Percentiles rank a stretch among this genome's conserved stretches.
Conservation (phyloP, 2,329 filamentous ascomycete species). For the Fusarium ramigenum region DNA sequence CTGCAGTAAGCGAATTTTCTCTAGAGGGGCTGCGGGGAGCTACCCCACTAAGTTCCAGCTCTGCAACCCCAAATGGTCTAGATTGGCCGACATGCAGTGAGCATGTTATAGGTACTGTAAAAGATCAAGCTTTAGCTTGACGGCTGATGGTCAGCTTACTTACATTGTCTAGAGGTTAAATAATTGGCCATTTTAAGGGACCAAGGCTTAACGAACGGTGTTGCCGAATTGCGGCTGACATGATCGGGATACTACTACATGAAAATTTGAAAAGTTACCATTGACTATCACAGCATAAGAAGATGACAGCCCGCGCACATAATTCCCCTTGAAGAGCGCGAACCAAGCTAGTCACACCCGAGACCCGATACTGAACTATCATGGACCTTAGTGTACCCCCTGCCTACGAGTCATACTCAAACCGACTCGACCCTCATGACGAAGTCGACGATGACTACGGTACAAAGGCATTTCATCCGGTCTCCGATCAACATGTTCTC, state of each 20-base stretch:
- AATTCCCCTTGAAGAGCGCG: background rate
- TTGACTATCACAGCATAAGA: background rate
- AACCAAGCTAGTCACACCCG: background rate
- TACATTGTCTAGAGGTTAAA: background rate
- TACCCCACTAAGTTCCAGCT: background rate
- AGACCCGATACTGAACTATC: background rate
- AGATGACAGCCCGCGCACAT: background rate
- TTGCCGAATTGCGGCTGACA: conserved; percentile 3
- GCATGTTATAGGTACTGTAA: background rate
- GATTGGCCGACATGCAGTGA: background rate
- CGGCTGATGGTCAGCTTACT: background rate
- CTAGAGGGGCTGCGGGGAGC: background rate
- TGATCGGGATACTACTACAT: background rate
- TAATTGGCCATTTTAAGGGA: background rate
- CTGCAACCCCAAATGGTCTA: background rate
- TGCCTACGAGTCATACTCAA: conserved; percentile 10
- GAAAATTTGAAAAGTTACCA: background rate
- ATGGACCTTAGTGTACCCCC: background rate
- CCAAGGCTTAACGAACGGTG: background rate
- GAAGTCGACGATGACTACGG: background rate
- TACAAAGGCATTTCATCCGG: no score
- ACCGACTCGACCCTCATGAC: conserved; percentile 7
- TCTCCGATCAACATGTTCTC: background rate
- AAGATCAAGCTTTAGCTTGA: background rate
- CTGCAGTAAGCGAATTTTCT: background rate